Evolutionary conservation across 2,329 filamentous ascomycete genomes (phyloP).

Genomic region (Talaromyces sp.): DNA sequence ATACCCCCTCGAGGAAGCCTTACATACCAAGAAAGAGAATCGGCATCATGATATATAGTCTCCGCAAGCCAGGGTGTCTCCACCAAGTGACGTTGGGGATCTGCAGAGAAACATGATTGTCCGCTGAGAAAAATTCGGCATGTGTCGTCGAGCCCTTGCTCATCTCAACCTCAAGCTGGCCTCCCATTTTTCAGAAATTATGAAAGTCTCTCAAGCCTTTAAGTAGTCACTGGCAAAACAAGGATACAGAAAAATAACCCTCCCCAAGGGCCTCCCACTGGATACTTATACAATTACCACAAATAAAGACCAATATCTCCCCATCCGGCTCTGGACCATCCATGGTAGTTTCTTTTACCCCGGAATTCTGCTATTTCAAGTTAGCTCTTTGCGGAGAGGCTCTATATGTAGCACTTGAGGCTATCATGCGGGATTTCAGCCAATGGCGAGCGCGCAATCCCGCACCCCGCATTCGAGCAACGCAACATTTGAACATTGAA

Average conservation of each 20-base stretch:
- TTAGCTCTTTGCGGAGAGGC: conserved; percentile 2
- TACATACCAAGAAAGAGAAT: conserved; percentile 10
- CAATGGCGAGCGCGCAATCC: conserved; percentile 12
- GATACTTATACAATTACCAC: neutral
- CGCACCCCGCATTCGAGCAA: neutral
- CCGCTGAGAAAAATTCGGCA: conserved; percentile 2
- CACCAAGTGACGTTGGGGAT: conserved; percentile 19
- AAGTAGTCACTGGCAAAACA: too few relatives aligned
- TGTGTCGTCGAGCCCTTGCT: conserved; percentile 1
- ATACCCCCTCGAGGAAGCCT: too few relatives aligned
- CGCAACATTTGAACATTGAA: too few relatives aligned
- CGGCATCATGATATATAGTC: conserved; percentile 20
- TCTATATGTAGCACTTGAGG: too few relatives aligned
- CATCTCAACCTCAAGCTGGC: neutral
- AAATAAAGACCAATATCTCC: neutral
- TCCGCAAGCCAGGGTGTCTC: conserved; percentile 14
- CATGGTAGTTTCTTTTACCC: neutral
- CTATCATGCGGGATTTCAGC: conserved; percentile 17
- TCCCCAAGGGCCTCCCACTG: too few relatives aligned
- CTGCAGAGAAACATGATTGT: neutral
- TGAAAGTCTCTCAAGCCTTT: too few relatives aligned
- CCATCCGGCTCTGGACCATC: neutral
- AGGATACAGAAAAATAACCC: too few relatives aligned
- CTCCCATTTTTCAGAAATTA: neutral
- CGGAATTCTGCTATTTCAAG: conserved; percentile 9